Conservation (phyloP, 2,329 filamentous ascomycete species). For the Lecanicillium sp. region DNA sequence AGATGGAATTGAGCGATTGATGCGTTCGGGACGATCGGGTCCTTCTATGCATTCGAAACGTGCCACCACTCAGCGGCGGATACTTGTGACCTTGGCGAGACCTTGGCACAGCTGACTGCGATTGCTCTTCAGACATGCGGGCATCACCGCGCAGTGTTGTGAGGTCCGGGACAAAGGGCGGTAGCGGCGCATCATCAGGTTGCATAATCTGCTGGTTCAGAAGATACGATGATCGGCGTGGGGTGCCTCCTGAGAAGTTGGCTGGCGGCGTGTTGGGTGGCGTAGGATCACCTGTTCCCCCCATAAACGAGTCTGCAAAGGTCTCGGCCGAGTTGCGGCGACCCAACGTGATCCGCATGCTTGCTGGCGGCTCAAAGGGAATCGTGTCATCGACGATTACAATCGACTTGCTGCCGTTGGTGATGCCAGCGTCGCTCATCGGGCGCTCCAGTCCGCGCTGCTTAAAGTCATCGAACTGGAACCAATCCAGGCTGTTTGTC, state of each 20-base stretch:
- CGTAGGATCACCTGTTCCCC: conserved; percentile 44
- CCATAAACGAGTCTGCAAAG: conserved; percentile 45
- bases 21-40: conserved; percentile 42
- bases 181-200: conserved; percentile 32
- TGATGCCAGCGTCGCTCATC: conserved; percentile 52
- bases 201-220: conserved; percentile 38
- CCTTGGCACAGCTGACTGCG: conserved; percentile 22
- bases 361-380: conserved; percentile 38
- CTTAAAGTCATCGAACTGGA: conserved; percentile 24
- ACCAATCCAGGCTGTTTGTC: conserved; percentile 33
- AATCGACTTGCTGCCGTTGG: conserved; percentile 80
- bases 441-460: conserved; percentile 30
- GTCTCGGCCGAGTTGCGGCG: conserved; percentile 40
- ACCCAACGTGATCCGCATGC: conserved; percentile 42
- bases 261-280: conserved; percentile 55
- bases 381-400: conserved; percentile 72
- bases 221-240: conserved; percentile 48
- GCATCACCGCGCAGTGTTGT: conserved; percentile 25
- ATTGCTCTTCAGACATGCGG: conserved; percentile 24
- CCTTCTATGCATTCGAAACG: conserved; percentile 31
- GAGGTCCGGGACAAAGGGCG: conserved; percentile 40
- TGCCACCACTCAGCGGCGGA: conserved; percentile 20
- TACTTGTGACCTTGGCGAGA: conserved; percentile 17
- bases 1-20: conserved; percentile 41
- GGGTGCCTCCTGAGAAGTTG: conserved; percentile 31